A percentile compares a stretch with the other conserved stretches of the same genome.
These are phyloP conservation scores for Silene latifolia DNA, from an alignment of 148 eudicot species.

Conservation along the genomic window DNA sequence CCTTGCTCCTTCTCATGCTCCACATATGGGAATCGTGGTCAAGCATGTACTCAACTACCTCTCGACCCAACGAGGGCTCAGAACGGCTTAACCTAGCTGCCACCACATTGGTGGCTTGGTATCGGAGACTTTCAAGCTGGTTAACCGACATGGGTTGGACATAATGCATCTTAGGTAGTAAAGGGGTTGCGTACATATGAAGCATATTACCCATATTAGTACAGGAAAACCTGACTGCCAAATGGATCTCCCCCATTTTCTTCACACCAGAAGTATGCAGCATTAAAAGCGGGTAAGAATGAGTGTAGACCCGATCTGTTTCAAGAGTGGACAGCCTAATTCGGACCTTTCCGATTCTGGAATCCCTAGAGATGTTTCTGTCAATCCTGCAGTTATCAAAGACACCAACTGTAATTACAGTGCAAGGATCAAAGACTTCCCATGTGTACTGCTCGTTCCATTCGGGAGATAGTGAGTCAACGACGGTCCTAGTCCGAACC, in stretches of 20 bases:
- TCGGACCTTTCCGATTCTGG: slow-evolving; percentile 82
- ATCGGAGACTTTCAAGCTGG: slow-evolving; percentile 68
- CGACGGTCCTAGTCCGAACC: slow-evolving; percentile 81
- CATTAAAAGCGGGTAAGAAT: slow-evolving; percentile 76
- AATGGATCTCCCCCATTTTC: slow-evolving; percentile 91
- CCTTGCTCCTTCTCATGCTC: slow-evolving; percentile 97
- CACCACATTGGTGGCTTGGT: slow-evolving; percentile 81
- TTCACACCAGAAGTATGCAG: slow-evolving; percentile 87
- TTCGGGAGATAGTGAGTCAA: slow-evolving; percentile 68
- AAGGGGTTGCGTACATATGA: slow-evolving; percentile 62
- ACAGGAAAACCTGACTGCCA: slow-evolving; percentile 82
- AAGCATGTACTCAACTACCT: slow-evolving; percentile 95
- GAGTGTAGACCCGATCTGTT: slow-evolving; percentile 77
- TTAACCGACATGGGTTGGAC: slow-evolving; percentile 67
- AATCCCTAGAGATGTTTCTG: slow-evolving; percentile 49
- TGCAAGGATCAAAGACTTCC: slow-evolving; percentile 98
- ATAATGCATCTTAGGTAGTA: slow-evolving; percentile 88
- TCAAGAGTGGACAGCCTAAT: slow-evolving; percentile 80
- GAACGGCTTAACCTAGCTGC: slow-evolving; percentile 59
- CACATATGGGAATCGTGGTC: slow-evolving; percentile 92
- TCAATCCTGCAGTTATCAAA: slow-evolving; percentile 74
- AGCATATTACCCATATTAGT: slow-evolving; percentile 71
- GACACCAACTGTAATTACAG: slow-evolving; percentile 83
- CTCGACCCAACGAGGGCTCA: slow-evolving; percentile 82
- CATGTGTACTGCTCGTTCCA: slow-evolving; percentile 99